These are phyloP conservation scores for Thalia dealbata DNA, from an alignment of 176 grass and related monocot genomes.

Conservation along the genomic window DNA sequence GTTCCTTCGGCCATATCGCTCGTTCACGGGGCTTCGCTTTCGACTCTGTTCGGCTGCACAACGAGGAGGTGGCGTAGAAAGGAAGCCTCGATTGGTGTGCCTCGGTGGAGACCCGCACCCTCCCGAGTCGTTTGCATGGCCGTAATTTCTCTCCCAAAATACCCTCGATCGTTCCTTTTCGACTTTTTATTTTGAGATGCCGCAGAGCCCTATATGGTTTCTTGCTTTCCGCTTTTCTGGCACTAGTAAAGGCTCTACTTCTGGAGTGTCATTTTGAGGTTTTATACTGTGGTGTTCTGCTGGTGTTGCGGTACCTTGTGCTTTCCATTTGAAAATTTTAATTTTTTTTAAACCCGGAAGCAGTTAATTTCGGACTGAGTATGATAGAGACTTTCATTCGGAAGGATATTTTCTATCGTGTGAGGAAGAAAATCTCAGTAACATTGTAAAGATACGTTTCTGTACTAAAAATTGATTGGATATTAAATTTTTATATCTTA, in stretches of 20 bases:
- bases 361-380: background rate
- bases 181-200: background rate
- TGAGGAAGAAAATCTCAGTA: background rate
- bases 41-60: background rate
- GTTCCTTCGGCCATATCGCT: conserved; percentile 10
- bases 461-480: background rate
- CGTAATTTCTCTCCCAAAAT: conserved; percentile 22
- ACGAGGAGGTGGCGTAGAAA: background rate
- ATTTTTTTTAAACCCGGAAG: background rate
- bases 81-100: conserved; percentile 7
- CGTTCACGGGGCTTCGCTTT: background rate
- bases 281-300: background rate
- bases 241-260: background rate
- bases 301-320: background rate
- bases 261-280: too few species aligned
- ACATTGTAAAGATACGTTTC: background rate
- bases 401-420: background rate
- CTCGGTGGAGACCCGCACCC: conserved; percentile 24
- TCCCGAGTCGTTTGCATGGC: conserved; percentile 68
- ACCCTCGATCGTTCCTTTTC: background rate
- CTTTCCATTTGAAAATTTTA: background rate
- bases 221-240: background rate
- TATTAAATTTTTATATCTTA: background rate
- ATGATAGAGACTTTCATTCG: background rate
- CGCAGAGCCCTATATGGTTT: background rate